Conservation (phyloP, 2,329 filamentous ascomycete genomes). For the Xylariaceae sp. region DNA sequence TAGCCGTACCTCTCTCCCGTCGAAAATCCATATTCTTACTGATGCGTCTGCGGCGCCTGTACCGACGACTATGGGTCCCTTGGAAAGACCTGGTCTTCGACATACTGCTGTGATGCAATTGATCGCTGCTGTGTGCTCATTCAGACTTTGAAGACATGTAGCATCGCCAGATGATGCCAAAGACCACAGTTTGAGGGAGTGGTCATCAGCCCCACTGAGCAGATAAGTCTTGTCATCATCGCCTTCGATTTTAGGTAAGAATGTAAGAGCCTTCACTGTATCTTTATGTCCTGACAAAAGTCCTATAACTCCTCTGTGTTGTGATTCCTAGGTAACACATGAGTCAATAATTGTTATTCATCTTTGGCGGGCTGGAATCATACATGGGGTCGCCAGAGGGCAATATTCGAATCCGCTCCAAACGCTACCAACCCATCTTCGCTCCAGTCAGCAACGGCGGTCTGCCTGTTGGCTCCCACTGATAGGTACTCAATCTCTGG, state of each 20-base stretch:
- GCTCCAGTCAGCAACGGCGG: slow-evolving; percentile 87
- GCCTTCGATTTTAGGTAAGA: slow-evolving; percentile 53
- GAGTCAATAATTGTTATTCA: slow-evolving; percentile 8
- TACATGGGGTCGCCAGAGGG: slow-evolving; percentile 79
- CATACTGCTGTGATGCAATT: slow-evolving; percentile 59
- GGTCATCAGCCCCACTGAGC: slow-evolving; percentile 78
- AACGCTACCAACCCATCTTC: slow-evolving; percentile 71
- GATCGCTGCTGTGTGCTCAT: slow-evolving; percentile 69
- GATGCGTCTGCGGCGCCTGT: slow-evolving; percentile 80
- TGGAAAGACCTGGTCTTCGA: slow-evolving; percentile 21
- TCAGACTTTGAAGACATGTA: slow-evolving; percentile 50
- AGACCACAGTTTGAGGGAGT: slow-evolving; percentile 70
- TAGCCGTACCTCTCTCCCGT: slow-evolving; percentile 45
- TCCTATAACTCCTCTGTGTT: slow-evolving; percentile 54
- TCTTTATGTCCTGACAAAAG: slow-evolving; percentile 75
- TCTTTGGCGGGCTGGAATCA: slow-evolving; percentile 31
- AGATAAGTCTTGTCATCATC: slow-evolving; percentile 52
- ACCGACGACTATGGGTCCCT: slow-evolving; percentile 48
- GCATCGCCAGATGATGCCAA: slow-evolving; percentile 27
- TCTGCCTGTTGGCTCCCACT: slow-evolving; percentile 85
- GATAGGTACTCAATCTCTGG: slow-evolving; percentile 56
- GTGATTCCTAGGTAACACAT: slow-evolving; percentile 24
- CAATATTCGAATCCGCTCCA: slow-evolving; percentile 84
- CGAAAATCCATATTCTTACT: slow-evolving; percentile 65
- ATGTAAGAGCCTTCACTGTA: slow-evolving; percentile 78